Conservation (phyloP, 495 filamentous ascomycete species). For the Penicillium soppii region DNA sequence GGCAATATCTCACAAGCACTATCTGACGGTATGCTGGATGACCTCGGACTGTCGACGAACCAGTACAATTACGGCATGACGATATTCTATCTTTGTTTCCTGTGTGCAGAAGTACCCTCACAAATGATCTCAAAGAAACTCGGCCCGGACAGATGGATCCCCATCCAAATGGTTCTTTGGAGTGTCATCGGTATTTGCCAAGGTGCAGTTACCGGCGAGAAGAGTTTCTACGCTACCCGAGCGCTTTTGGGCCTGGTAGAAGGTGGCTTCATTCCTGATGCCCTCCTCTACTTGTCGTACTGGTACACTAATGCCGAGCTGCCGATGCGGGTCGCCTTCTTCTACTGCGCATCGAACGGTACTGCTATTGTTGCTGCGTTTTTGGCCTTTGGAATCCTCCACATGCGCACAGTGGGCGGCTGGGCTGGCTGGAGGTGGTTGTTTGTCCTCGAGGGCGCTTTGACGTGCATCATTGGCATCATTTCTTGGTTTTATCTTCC, state of each 20-base stretch:
- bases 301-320: slow-evolving; percentile 64
- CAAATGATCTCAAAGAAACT: slow-evolving; percentile 63
- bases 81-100: slow-evolving; percentile 59
- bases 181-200: slow-evolving; percentile 59
- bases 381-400: slow-evolving; percentile 62
- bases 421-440: slow-evolving; percentile 63
- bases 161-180: slow-evolving; percentile 67
- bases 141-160: slow-evolving; percentile 75
- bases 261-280: slow-evolving; percentile 24
- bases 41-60: slow-evolving; percentile 54
- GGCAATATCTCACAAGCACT: slow-evolving; percentile 64
- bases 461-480: slow-evolving; percentile 56
- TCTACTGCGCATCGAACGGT: slow-evolving; percentile 60
- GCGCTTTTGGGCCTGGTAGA: slow-evolving; percentile 18
- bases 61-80: slow-evolving; percentile 66
- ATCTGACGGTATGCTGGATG: slow-evolving; percentile 57
- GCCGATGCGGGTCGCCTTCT: slow-evolving; percentile 53
- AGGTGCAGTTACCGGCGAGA: slow-evolving; percentile 53
- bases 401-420: slow-evolving; percentile 52
- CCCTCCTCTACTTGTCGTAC: slow-evolving; percentile 59
- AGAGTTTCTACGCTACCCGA: slow-evolving; percentile 51
- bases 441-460: slow-evolving; percentile 40
- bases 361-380: slow-evolving; percentile 58
- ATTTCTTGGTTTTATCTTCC: slow-evolving; percentile 55
- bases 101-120: slow-evolving; percentile 61